Percentiles rank a stretch among this genome's conserved stretches.
Conservation (phyloP, 441 rosid genomes). For the Euphorbia schlechtendalii region DNA sequence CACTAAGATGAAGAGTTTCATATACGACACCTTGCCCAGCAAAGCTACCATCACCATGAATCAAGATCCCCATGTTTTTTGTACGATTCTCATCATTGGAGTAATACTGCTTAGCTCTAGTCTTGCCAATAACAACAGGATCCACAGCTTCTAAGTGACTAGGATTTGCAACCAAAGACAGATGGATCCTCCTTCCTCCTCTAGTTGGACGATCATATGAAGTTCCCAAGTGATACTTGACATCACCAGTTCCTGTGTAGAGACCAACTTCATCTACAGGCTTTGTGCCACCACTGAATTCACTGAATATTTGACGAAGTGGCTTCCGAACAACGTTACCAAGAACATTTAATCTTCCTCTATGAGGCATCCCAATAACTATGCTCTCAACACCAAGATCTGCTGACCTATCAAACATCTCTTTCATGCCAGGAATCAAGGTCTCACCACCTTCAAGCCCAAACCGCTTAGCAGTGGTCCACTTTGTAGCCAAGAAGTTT, state of each 20-base stretch:
- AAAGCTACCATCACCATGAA: slow-evolving; percentile 98
- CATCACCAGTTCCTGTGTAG: slow-evolving; percentile 97
- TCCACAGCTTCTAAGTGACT: slow-evolving; percentile 98
- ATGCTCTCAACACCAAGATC: slow-evolving; percentile 97
- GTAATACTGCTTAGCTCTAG: slow-evolving; percentile 92
- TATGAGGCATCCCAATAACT: slow-evolving; percentile 95
- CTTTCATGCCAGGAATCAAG: slow-evolving; percentile 97
- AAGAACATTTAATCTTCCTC: slow-evolving; percentile 91
- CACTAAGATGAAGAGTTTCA: slow-evolving; percentile 94
- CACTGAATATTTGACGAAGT: slow-evolving; percentile 86
- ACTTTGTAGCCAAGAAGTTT: slow-evolving; percentile 91
- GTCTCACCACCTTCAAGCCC: slow-evolving; percentile 99
- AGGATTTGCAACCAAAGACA: slow-evolving; percentile 95
- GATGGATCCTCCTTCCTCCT: slow-evolving; percentile 90
- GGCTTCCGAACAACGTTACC: slow-evolving; percentile 97
- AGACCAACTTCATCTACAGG: slow-evolving; percentile 93
- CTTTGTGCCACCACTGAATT: slow-evolving; percentile 80
- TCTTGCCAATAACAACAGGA: slow-evolving; percentile 94
- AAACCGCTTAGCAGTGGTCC: slow-evolving; percentile 94
- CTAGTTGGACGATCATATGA: slow-evolving; percentile 96
- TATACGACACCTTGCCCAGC: slow-evolving; percentile 98
- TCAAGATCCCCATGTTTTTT: slow-evolving; percentile 78
- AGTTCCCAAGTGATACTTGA: slow-evolving; percentile 93
- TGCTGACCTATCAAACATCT: slow-evolving; percentile 94
- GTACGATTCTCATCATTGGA: slow-evolving; percentile 63